These are phyloP conservation scores for Hansenula anomala DNA, from an alignment of 1,139 yeast genomes.

Conservation along the genomic window DNA sequence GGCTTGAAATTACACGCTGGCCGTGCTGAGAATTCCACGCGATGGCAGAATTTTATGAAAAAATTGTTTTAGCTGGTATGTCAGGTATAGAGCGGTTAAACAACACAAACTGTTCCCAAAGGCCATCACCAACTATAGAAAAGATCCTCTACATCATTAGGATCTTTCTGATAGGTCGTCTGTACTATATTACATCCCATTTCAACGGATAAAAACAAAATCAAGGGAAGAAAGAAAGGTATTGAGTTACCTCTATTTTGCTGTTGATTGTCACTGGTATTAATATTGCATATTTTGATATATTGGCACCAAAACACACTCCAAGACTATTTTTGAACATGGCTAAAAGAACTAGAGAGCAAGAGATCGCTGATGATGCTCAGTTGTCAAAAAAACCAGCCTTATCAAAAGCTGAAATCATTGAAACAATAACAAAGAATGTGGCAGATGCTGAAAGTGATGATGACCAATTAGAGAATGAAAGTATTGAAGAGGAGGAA, in stretches of 20 bases:
- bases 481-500: constrained; percentile 10
- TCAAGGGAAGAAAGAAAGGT: too few relatives aligned
- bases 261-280: too few relatives aligned
- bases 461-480: neutral
- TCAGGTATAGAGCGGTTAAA: neutral
- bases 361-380: constrained; percentile 9
- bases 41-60: constrained; percentile 2
- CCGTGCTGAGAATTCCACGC: constrained; percentile 1
- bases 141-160: too few relatives aligned
- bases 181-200: too few relatives aligned
- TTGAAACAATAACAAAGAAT: constrained; percentile 11
- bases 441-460: constrained; percentile 3
- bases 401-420: constrained; percentile 15
- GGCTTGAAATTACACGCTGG: neutral
- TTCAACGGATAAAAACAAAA: too few relatives aligned
- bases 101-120: neutral
- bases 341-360: constrained; percentile 17
- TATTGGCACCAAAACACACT: too few relatives aligned
- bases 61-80: neutral
- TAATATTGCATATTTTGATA: too few relatives aligned
- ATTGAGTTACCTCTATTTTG: too few relatives aligned
- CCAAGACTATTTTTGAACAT: too few relatives aligned
- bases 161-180: too few relatives aligned
- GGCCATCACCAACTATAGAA: too few relatives aligned
- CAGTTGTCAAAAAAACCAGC: constrained; percentile 15